These are phyloP conservation scores for Elasticomyces elasticus DNA, from an alignment of 495 filamentous ascomycete species.

Conservation along the genomic window DNA sequence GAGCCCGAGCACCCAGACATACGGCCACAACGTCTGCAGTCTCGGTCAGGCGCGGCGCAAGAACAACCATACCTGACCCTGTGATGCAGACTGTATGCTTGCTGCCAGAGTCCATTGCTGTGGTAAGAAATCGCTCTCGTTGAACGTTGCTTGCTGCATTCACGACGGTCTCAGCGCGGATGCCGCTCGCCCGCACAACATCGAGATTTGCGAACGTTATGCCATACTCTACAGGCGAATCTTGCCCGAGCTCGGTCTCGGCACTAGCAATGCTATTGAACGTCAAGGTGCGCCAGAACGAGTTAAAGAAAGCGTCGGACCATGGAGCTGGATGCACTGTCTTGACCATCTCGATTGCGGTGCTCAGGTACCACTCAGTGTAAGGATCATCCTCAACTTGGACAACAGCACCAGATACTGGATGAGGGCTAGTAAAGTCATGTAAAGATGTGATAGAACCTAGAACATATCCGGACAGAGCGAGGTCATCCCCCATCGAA, in stretches of 20 bases:
- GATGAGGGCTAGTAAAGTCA: not conserved
- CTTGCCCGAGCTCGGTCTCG: not conserved
- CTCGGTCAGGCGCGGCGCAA: not conserved
- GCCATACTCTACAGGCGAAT: not conserved
- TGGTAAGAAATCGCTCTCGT: not conserved
- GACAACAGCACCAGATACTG: not conserved
- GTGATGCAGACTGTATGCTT: not conserved
- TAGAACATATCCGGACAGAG: not conserved
- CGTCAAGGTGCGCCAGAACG: not conserved
- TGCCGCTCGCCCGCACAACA: not conserved
- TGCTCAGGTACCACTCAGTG: not conserved
- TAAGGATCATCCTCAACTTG: not conserved
- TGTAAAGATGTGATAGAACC: not conserved
- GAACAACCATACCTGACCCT: not conserved
- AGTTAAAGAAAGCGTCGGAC: not conserved
- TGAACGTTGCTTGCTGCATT: not conserved
- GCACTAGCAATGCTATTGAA: not conserved
- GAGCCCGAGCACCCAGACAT: not conserved
- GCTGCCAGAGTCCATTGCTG: not conserved
- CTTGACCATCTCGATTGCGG: not conserved
- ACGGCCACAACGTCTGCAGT: not conserved
- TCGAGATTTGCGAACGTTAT: not conserved
- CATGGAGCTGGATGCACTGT: not conserved
- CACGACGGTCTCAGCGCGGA: not conserved
- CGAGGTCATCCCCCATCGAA: not conserved